phyloP scores from a whole-genome alignment of 768 basidiomycete species.

The Suillus hirtellus region DNA sequence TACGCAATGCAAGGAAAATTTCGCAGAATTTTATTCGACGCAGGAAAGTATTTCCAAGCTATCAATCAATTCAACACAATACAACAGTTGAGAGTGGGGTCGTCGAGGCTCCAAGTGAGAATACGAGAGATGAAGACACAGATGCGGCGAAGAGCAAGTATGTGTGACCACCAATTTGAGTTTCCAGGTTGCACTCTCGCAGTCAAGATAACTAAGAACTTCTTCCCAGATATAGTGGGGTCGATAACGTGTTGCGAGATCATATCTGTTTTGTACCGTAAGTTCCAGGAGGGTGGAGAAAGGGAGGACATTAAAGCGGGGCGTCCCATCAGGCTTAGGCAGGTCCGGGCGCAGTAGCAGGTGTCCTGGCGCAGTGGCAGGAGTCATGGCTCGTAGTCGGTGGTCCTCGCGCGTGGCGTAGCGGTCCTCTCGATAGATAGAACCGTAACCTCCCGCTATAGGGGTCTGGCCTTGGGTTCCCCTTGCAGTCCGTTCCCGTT shows the following conservation, averaged over 20 bases:
- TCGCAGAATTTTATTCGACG: not conserved
- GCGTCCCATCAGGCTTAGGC: too few relatives aligned
- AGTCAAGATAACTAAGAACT: not conserved
- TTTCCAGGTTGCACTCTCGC: constrained; percentile 2
- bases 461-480: too few relatives aligned
- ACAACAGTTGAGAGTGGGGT: not conserved
- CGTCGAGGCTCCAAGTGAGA: not conserved
- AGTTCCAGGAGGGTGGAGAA: not conserved
- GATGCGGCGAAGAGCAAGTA: not conserved
- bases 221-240: not conserved
- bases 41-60: not conserved
- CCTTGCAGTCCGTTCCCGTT: too few relatives aligned
- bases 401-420: too few relatives aligned
- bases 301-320: not conserved
- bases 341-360: too few relatives aligned
- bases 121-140: not conserved
- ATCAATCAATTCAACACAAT: not conserved
- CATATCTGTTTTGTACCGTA: not conserved
- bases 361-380: too few relatives aligned
- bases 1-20: not conserved
- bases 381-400: too few relatives aligned
- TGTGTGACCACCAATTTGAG: not conserved
- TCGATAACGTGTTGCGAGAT: not conserved
- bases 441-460: too few relatives aligned
- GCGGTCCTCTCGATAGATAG: too few relatives aligned